Conservation (phyloP, 495 filamentous ascomycete species). For the Tuber umbilicatum region DNA sequence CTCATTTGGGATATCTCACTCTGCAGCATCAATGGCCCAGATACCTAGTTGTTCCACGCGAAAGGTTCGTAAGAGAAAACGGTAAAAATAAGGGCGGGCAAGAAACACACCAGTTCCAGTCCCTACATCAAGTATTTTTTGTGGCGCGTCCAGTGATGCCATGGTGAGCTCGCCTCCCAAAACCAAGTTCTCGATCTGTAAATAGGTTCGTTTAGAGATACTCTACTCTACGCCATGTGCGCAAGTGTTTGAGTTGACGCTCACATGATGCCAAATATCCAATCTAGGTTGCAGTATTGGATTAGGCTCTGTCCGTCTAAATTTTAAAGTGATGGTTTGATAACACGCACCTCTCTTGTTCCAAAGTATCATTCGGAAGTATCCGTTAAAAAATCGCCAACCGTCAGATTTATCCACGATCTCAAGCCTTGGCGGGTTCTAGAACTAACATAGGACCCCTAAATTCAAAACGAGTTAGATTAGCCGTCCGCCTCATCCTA, state of each 20-base stretch:
- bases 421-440: not conserved
- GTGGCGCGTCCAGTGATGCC: constrained; percentile 42
- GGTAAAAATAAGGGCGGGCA: not conserved
- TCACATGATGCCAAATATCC: constrained; percentile 19
- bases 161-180: constrained; percentile 46
- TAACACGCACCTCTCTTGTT: constrained; percentile 16
- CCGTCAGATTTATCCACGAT: not conserved
- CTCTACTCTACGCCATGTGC: not conserved
- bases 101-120: constrained; percentile 51
- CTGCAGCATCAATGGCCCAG: not conserved
- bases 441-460: not conserved
- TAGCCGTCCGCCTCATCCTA: not conserved
- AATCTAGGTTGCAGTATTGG: constrained; percentile 4
- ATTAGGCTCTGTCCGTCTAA: not conserved
- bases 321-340: not conserved
- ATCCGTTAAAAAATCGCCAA: not conserved
- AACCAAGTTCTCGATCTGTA: constrained; percentile 18
- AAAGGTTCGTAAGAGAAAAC: not conserved
- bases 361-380: not conserved
- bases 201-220: not conserved
- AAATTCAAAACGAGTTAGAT: not conserved
- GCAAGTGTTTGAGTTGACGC: not conserved
- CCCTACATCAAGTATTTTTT: constrained; percentile 52
- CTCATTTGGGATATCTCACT: not conserved
- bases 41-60: not conserved